Evolutionary conservation across 441 rosid genomes (phyloP).

Genomic region (Populus hybrid): DNA sequence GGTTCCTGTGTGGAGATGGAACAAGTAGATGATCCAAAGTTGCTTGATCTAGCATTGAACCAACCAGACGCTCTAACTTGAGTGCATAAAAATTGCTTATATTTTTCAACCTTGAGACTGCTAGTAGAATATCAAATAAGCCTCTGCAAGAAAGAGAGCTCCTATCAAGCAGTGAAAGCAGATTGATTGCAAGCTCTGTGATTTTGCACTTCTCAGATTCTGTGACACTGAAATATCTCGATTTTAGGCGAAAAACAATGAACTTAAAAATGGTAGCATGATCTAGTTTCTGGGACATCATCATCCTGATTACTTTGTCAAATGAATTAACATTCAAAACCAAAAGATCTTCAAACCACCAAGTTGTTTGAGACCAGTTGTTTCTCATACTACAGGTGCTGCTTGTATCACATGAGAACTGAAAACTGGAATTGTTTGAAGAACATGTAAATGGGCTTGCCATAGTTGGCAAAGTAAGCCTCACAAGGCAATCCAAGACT

Average conservation of each 20-base stretch:
- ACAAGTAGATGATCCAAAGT: conserved; percentile 42
- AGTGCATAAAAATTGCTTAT: conserved; percentile 17
- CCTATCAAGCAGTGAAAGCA: conserved; percentile 36
- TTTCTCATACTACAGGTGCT: conserved; percentile 30
- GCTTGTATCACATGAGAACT: conserved; percentile 31
- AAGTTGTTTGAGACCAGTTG: conserved; percentile 18
- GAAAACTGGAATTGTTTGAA: conserved; percentile 32
- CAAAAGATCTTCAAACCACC: conserved; percentile 55
- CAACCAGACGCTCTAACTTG: conserved; percentile 41
- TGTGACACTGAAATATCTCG: conserved; percentile 18
- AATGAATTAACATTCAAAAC: conserved; percentile 35
- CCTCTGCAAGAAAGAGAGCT: conserved; percentile 40
- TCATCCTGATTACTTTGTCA: conserved; percentile 24
- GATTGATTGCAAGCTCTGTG: conserved; percentile 25
- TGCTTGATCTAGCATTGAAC: conserved; percentile 48
- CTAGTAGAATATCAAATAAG: conserved; percentile 33
- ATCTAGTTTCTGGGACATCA: conserved; percentile 31
- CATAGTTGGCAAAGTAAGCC: conserved; percentile 28
- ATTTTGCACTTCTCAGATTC: conserved; percentile 31
- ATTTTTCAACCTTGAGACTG: conserved; percentile 24
- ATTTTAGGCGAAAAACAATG: conserved; percentile 38
- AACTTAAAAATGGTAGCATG: conserved; percentile 37
- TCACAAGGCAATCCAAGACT: conserved; percentile 31
- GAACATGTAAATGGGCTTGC: conserved; percentile 33
- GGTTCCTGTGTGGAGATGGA: conserved; percentile 25